These are phyloP conservation scores for Stentor roeselii DNA, from an alignment of 73 alveolate genomes.

Conservation along the genomic window DNA sequence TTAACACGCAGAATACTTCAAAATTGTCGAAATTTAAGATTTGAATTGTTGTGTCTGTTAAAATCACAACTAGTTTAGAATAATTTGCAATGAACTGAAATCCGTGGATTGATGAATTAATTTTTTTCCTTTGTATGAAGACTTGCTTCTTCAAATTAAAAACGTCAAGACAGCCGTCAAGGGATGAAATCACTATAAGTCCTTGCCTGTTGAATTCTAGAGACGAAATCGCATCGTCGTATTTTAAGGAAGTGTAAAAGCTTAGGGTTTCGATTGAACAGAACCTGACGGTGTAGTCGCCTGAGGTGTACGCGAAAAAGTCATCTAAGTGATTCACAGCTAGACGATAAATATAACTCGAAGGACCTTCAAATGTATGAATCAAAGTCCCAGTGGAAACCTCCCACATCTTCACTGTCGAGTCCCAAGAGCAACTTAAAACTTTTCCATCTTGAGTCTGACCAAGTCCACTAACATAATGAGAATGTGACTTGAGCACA, in stretches of 20 bases:
- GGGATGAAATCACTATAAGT: not conserved
- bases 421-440: not conserved
- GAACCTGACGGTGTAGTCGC: not conserved
- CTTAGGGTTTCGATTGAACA: not conserved
- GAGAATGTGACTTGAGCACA: not conserved
- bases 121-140: not conserved
- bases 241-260: too few species aligned
- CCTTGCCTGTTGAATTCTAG: not conserved
- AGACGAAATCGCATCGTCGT: too few species aligned
- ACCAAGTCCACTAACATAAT: not conserved
- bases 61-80: too few species aligned
- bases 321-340: not conserved
- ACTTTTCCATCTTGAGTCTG: not conserved
- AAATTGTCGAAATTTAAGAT: too few species aligned
- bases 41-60: not conserved
- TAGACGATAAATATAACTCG: not conserved
- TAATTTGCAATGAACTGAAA: not conserved
- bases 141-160: not conserved
- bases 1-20: not conserved
- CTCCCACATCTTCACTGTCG: not conserved
- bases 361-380: too few species aligned
- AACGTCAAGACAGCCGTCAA: not conserved
- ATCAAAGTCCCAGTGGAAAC: not conserved
- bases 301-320: not conserved
- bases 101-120: not conserved